Base-by-base conservation (phyloP, 257 asterid genomes). In the Handroanthus guayacan region DNA sequence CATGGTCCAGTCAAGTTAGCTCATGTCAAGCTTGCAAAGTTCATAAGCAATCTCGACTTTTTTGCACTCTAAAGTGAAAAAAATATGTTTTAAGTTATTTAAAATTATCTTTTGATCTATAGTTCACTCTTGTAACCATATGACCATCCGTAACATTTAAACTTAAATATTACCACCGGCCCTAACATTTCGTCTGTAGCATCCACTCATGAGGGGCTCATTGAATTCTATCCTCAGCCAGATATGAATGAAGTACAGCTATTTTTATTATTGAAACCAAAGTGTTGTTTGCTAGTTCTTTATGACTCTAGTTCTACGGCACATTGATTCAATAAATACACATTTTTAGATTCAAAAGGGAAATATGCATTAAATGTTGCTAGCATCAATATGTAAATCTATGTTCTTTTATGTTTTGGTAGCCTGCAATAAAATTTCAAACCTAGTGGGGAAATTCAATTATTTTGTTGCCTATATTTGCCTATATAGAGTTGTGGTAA, bases 361-460 rank as follows among this genome's bases (percentile, higher is more conserved):
- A 31, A 68, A 13, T 68, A 1, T 48, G 47, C 38, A 68, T 50
- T 68, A 68, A 68, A 68, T 68, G 74, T 48, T 34, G 36, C 14
- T n/a, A 68, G 57, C 62, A 13, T 31, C 9, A 25, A n/a, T 3
- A n/a, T 54, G 9, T 5, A 17, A 69, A 52, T 50, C 62, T 34
- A 52, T 69, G 75, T 69, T 16, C 39, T 50, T 37, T 52, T 54
- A 52, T 50, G 48, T 69, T 52, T 47, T 69, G 63, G 75, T 52
- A 69, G 63, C 3, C 17, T 51, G 63, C 60, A 69, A 31, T 68
- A 38, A 65, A 65, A n/a, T 39, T 65, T 17, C 55, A 41, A 65
- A 25, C 31, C 31, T 25, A 25, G 31, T 25, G 31, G 31, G 1
- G 31, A 25, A 25, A 25, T 25, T 25, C 31, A 25, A 25, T 25